These are phyloP conservation scores for Piloderma croceum DNA, from an alignment of 768 basidiomycete genomes.

Conservation along the genomic window DNA sequence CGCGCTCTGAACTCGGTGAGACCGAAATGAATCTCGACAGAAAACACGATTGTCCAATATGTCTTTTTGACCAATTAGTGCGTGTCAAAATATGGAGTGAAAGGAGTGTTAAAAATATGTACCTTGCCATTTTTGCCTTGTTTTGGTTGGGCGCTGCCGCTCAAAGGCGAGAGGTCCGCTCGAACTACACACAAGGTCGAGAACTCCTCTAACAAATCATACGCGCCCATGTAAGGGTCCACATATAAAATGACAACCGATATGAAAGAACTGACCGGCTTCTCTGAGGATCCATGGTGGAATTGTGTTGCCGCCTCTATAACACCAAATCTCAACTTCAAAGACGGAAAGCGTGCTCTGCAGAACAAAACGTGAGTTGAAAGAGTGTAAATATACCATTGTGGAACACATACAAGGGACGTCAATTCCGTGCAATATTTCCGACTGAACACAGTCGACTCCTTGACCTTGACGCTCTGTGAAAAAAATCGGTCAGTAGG, in stretches of 20 bases:
- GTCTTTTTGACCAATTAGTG: too few species aligned
- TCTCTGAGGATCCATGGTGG: conserved; percentile 72
- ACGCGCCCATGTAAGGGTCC: conserved; percentile 1
- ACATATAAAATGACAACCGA: not conserved
- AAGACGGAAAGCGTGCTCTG: conserved; percentile 71
- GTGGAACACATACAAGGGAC: too few species aligned
- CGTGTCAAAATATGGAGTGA: too few species aligned
- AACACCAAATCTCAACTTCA: conserved; percentile 84
- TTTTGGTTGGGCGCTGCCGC: conserved; percentile 66
- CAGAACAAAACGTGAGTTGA: too few species aligned
- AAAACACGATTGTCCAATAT: conserved; percentile 83
- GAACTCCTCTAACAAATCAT: conserved; percentile 47
- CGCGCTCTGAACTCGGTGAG: conserved; percentile 77
- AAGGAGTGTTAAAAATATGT: too few species aligned
- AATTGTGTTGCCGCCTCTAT: conserved; percentile 62
- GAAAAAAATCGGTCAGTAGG: conserved; percentile 2
- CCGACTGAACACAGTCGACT: conserved; percentile 73
- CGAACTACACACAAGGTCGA: conserved; percentile 75
- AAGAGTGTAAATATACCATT: too few species aligned
- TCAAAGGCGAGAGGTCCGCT: conserved; percentile 69
- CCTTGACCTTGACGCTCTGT: conserved; percentile 70
- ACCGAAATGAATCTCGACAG: conserved; percentile 79
- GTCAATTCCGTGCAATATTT: conserved; percentile 83
- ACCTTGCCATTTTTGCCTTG: conserved; percentile 51
- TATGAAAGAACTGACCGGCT: conserved; percentile 24